Conservation (phyloP, 345 rosid genomes). For the Barbarea vulgaris region DNA sequence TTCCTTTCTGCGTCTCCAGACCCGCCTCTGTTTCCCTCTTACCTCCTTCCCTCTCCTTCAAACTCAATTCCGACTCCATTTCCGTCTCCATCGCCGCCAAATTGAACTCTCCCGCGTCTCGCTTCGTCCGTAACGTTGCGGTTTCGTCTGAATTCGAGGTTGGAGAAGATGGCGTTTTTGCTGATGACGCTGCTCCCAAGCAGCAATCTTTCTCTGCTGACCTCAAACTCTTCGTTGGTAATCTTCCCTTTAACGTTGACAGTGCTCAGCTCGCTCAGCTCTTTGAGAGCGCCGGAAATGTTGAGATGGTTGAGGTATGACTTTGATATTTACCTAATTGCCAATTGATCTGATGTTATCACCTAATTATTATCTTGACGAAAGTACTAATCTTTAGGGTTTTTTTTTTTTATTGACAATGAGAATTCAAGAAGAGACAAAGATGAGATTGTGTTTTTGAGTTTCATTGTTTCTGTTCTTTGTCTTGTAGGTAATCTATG, state of each 20-base stretch:
- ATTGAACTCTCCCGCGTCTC: slow-evolving; percentile 45
- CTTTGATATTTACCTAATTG: not conserved
- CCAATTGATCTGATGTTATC: not conserved
- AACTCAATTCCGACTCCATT: slow-evolving; percentile 41
- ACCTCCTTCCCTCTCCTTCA: slow-evolving; percentile 47
- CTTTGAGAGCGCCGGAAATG: slow-evolving; percentile 79
- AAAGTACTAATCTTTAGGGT: not conserved
- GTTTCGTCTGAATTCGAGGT: slow-evolving; percentile 63
- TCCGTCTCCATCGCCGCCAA: slow-evolving; percentile 44
- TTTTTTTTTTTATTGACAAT: not conserved
- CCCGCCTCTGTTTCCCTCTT: slow-evolving; percentile 45
- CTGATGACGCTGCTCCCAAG: slow-evolving; percentile 45
- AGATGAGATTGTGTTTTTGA: too few species aligned
- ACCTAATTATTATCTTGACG: too few species aligned
- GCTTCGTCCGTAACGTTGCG: slow-evolving; percentile 60
- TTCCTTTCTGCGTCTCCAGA: slow-evolving; percentile 45
- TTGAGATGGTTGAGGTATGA: slow-evolving; percentile 94
- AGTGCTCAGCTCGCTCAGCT: slow-evolving; percentile 89
- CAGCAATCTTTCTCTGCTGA: slow-evolving; percentile 63
- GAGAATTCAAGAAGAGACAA: not conserved
- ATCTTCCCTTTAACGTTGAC: slow-evolving; percentile 84
- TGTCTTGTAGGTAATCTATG: slow-evolving; percentile 80
- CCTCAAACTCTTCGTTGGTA: slow-evolving; percentile 91
- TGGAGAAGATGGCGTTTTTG: slow-evolving; percentile 60
- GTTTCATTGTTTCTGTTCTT: not conserved